A percentile compares a stretch with the other conserved stretches of the same genome.
Evolutionary conservation across 2,329 filamentous ascomycete genomes (phyloP).

Genomic region (Phoma sp.): DNA sequence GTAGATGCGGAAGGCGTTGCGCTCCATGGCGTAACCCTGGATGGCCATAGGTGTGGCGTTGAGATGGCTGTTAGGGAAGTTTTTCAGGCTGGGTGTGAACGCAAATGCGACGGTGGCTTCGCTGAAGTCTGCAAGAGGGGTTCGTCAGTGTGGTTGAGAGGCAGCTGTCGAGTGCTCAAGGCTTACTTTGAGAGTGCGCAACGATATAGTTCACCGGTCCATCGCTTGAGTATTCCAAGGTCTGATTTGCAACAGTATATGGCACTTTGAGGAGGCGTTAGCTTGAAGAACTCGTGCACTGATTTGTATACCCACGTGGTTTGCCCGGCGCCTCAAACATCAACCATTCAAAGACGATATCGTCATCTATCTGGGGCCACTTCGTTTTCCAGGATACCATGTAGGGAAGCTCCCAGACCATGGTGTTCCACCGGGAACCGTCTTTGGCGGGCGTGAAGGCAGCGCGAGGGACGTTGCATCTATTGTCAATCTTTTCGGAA

Average conservation of each 20-base stretch:
- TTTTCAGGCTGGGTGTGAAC: neutral
- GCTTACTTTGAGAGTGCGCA: neutral
- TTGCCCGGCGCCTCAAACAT: conserved; percentile 1
- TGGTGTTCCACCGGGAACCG: neutral
- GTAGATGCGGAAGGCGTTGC: conserved; percentile 10
- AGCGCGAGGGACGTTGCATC: neutral
- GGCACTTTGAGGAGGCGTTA: too few species aligned
- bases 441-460: neutral
- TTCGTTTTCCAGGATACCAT: neutral
- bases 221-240: neutral
- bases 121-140: neutral
- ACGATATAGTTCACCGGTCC: conserved; percentile 1
- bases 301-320: neutral
- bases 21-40: neutral
- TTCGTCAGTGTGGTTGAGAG: neutral
- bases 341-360: conserved; percentile 2
- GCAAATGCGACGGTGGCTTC: neutral
- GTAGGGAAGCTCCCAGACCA: neutral
- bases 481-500: neutral
- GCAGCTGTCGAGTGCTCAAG: neutral
- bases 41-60: neutral
- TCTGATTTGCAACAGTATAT: neutral
- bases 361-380: neutral
- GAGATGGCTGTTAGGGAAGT: neutral
- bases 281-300: too few species aligned